Base-by-base conservation (phyloP, 768 basidiomycete species). In the Tephrocybe sp. region DNA sequence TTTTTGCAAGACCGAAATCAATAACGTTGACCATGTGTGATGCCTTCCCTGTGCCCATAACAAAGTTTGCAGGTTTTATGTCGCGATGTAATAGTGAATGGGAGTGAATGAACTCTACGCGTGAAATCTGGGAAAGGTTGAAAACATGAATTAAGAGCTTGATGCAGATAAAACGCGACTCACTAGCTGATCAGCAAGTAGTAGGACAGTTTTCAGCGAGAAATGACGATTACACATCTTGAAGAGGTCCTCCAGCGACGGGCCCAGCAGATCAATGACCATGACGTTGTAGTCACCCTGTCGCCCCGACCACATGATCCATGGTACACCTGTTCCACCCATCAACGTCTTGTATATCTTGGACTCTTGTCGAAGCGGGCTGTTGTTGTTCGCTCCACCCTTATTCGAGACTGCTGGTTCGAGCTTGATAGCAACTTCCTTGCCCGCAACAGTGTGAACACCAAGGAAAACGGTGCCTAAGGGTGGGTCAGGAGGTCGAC, bases 11-110 rank as follows among this genome's bases (percentile, higher is more conserved):
- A 12, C 89, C 89, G 68, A 91, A 91, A 71, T 91, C 89, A 59
- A 91, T 91, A 58, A 99, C 89, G 67, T 98, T 96, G 65, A 99
- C 94, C 61, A 85, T 70, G 60, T 79, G 77, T 0, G 78, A 63
- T 22, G 73, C 72, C 56, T 70, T 72, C 32, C 71, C 73, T 64
- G 66, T 85, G 56, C 92, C 91, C 92, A 98, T 98, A 54, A 99
- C 87, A 65, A 99, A 99, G 72, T 99, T 98, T 62, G 96, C 96
- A 33, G 96, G 96, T 68, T 98, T 99, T 69, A 99, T 89, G 66
- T 98, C 96, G 58, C 96, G 89, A 68, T 98, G 96, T 36, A 97
- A 84, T 59, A 96, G 88, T 62, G 92, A 90, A 63, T 92, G 87
- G 1, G 89, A 91, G 71, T 99, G 96, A 58, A 98, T 93, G 68